Evolutionary conservation across 2,329 filamentous ascomycete species (phyloP), one percentile per base, ranked within the genome.

Genomic region (Phaeophleospora eucalypticola): DNA sequence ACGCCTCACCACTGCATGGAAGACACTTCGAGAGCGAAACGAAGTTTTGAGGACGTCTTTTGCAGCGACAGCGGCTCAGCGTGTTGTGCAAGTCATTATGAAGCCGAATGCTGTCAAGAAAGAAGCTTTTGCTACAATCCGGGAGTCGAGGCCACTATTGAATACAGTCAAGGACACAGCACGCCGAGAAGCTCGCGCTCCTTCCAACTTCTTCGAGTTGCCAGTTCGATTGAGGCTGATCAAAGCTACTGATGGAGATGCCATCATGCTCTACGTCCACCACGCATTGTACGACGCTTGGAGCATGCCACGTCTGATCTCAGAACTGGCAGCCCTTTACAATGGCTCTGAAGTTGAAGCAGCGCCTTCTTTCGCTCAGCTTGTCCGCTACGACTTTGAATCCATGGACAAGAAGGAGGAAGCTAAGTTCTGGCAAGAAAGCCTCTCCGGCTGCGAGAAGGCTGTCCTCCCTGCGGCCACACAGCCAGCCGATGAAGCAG

Each of bases 201-300:
- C 45, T 10, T 43, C 48, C 2, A 41, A 48, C 36, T 42, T 53
- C 38, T 51, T 51, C 18, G 18, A 37, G 6, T 32, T 46, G n/a
- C 48, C 51, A 16, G 36, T 48, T 1, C 41, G 51, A 18, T 42
- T 53, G 17, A 38, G 45, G 1, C 41, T 53, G 6, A 18, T 53
- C 14, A 32, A 36, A 20, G 40, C 45, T 14, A 20, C 12, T 14
- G 45, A 53, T 34, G 51, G 51, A 16, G 42, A 48, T 36, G 51
- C 48, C 16, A 21, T 51, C 7, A 48, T 51, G 38, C 20, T 51
- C 12, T 46, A 48, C 36, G 34, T 51, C n/a, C 51, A 53, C 39
- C 51, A 53, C 24, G 38, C 48, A 14, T 20, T 53, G 21, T 51
- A 53, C 20, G 51, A 53, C 43, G 48, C 48, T n/a, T 51, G 51